Evolutionary conservation across 495 filamentous ascomycete genomes (phyloP).

Genomic region (Hypoxylon crocopeplum): DNA sequence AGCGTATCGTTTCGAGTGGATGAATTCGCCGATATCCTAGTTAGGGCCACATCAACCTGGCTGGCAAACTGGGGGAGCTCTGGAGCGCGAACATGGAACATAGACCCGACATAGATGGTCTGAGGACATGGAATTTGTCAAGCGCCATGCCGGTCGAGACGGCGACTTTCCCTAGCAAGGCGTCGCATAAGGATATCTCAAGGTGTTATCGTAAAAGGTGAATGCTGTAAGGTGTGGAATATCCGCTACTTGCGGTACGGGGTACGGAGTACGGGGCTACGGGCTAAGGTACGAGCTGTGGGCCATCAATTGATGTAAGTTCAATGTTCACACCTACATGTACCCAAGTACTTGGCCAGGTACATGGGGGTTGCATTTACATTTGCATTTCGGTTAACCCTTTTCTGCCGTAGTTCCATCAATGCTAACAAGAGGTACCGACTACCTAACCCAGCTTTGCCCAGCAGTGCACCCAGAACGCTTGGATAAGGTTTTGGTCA

Average conservation of each 20-base stretch:
- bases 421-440: not conserved
- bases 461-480: no score
- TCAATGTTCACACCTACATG: no score
- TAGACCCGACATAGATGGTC: constrained; percentile 21
- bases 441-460: constrained; percentile 5
- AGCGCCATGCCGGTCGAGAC: constrained; percentile 10
- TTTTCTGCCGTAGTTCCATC: constrained; percentile 8
- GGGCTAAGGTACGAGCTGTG: no score
- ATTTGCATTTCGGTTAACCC: constrained; percentile 26
- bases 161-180: constrained; percentile 3
- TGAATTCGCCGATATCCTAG: constrained; percentile 29
- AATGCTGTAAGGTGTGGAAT: no score
- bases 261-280: no score
- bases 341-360: not conserved
- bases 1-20: constrained; percentile 15
- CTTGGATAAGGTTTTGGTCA: constrained; percentile 28
- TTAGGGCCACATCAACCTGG: constrained; percentile 14
- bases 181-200: constrained; percentile 15
- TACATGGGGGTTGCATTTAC: constrained; percentile 13
- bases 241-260: no score
- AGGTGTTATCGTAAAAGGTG: no score
- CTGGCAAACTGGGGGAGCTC: constrained; percentile 19
- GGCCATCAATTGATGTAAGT: no score
- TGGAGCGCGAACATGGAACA: constrained; percentile 24
- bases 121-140: constrained; percentile 23